Percentiles rank a stretch among this genome's conserved stretches.
phyloP scores from a whole-genome alignment of 306 rosid species.

The Ormosia semicastrata region DNA sequence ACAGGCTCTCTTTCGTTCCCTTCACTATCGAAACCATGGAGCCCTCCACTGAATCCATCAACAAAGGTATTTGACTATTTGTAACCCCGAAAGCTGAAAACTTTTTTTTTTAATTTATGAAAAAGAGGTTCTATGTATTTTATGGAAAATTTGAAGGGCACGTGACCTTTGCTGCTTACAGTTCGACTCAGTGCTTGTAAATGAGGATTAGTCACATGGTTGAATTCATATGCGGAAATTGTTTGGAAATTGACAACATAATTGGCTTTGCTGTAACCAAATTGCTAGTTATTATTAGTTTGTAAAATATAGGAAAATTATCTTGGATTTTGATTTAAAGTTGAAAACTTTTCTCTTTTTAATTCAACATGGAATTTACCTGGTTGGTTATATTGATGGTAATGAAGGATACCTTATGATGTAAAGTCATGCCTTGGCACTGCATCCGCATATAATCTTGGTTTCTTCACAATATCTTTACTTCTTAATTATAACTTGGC shows the following conservation, averaged over 20 bases:
- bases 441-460: not conserved
- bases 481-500: not conserved
- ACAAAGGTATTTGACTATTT: constrained; percentile 49
- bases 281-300: not conserved
- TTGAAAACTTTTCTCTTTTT: not conserved
- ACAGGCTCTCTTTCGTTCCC: constrained; percentile 74
- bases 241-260: not conserved
- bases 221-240: not conserved
- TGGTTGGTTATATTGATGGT: not conserved
- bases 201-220: not conserved
- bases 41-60: constrained; percentile 73
- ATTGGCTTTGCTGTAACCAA: not conserved
- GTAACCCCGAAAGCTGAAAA: not conserved
- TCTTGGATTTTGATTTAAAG: not conserved
- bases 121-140: not conserved
- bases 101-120: not conserved
- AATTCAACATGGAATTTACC: not conserved
- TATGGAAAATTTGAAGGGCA: not conserved
- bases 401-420: not conserved
- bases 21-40: constrained; percentile 74
- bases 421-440: not conserved
- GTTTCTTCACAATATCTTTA: not conserved
- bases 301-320: not conserved
- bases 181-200: not conserved
- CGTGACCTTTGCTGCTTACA: not conserved